Evolutionary conservation across 2,329 filamentous ascomycete species (phyloP), one percentile per base, ranked within the genome.

Genomic region (Alternaria triticimaculans): DNA sequence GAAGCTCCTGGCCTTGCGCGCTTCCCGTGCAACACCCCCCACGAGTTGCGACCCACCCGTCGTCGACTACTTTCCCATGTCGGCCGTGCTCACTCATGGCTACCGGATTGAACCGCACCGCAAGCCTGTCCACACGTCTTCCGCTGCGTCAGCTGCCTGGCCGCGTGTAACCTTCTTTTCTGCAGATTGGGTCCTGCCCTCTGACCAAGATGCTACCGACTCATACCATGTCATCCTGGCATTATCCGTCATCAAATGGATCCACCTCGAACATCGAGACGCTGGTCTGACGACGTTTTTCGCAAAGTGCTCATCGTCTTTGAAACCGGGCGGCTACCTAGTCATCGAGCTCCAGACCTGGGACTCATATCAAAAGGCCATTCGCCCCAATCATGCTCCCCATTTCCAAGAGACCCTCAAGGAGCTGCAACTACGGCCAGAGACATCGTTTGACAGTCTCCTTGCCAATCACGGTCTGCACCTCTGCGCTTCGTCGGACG

Each of bases 241-340:
- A 21, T 70, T 81, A 66, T 80, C 76, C 58, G 78, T 80, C 59
- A 75, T 80, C 63, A 80, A 80, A 66, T 81, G 78, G 78, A 77
- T 80, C 50, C 79, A 80, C 61, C 71, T 80, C 28, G 72, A 78
- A 63, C 77, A 79, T 60, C 65, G 72, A n/a, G 78, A 80, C 58
- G 63, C 70, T 46, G 78, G 78, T 37, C 61, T 80, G 63, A 43
- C 67, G 30, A 57, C 28, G 8, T 80, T 80, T 63, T 80, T 80
- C 58, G 65, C 54, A 46, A 78, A 77, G 53, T 80, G 77, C 68
- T 63, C 69, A 15, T 57, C 67, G 18, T 74, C 71, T 23, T 72
- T 80, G 50, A 66, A 50, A 33, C 45, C 66, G 15, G 75, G 74
- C 59, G 78, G 78, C 26, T 69, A 76, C 64, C 63, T 79, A 50